Conservation (phyloP, 371 early-diverging fungal genomes). For the Mucor velutinosus region DNA sequence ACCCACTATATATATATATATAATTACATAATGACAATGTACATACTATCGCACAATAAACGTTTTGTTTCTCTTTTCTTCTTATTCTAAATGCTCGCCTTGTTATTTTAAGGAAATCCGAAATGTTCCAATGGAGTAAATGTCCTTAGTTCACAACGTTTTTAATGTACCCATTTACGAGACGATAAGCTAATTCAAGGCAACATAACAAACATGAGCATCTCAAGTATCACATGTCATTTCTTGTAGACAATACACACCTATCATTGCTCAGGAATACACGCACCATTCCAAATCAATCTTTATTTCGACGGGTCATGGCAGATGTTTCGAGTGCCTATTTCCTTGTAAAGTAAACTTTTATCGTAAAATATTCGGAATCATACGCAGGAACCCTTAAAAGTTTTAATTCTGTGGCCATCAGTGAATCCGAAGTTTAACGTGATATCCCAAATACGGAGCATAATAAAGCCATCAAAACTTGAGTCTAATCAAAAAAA, state of each 20-base stretch:
- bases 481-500: background rate
- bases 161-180: background rate
- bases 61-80: background rate
- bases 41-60: background rate
- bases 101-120: background rate
- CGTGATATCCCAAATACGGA: background rate
- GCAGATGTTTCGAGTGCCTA: background rate
- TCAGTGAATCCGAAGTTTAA: background rate
- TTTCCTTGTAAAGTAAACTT: background rate
- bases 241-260: background rate
- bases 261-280: background rate
- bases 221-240: background rate
- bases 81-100: background rate
- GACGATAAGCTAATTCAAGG: background rate
- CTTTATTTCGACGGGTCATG: background rate
- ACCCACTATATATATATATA: background rate
- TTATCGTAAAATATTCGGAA: background rate
- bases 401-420: background rate
- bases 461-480: background rate
- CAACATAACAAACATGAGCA: background rate
- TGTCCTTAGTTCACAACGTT: background rate
- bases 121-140: background rate
- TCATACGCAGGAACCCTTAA: background rate
- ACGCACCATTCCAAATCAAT: background rate
- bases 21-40: background rate